phyloP scores from a whole-genome alignment of 2,329 filamentous ascomycete species.

The Hypoxylon rubiginosum region DNA sequence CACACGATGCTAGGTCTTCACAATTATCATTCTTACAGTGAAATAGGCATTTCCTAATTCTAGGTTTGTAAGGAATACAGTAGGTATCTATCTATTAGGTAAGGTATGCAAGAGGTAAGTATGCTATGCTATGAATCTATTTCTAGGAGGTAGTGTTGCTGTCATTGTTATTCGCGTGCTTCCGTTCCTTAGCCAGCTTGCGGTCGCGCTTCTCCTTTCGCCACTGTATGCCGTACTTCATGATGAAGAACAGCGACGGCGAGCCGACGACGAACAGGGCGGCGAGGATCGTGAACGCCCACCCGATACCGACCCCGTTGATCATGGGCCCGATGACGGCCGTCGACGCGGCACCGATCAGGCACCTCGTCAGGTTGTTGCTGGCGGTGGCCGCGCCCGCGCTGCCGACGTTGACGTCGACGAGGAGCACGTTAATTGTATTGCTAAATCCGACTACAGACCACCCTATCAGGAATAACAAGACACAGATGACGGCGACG shows the following conservation, averaged over 20 bases:
- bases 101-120: background rate
- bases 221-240: constrained; percentile 50
- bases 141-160: background rate
- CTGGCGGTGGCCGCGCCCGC: constrained; percentile 60
- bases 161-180: constrained; percentile 8
- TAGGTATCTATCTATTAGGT: background rate
- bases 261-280: constrained; percentile 49
- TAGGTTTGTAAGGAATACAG: too few relatives aligned
- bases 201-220: constrained; percentile 40
- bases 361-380: constrained; percentile 60
- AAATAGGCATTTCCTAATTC: too few relatives aligned
- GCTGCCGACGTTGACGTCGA: constrained; percentile 60
- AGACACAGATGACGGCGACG: constrained; percentile 53
- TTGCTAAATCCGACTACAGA: constrained; percentile 59
- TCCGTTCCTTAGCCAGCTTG: constrained; percentile 21
- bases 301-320: constrained; percentile 58
- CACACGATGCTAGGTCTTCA: too few relatives aligned
- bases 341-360: constrained; percentile 59
- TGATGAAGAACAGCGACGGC: constrained; percentile 52
- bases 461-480: constrained; percentile 55
- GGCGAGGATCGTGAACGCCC: constrained; percentile 57
- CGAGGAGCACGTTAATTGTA: constrained; percentile 57
- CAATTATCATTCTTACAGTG: too few relatives aligned
- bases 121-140: background rate
- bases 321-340: constrained; percentile 60